Base-by-base conservation (phyloP, 2,329 filamentous ascomycete species). In the Chaetomium sp. region DNA sequence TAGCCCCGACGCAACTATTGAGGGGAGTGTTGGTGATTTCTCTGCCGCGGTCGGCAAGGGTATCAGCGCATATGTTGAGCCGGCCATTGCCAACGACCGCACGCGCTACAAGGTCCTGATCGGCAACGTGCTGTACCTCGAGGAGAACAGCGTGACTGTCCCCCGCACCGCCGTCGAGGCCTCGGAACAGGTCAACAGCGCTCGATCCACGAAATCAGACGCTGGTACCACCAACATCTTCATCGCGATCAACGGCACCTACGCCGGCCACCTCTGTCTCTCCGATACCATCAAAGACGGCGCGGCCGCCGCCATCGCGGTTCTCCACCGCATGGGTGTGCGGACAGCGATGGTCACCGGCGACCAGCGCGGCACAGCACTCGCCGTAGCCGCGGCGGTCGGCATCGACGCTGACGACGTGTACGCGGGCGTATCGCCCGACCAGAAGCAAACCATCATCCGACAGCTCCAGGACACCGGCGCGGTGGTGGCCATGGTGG, bases 321-420 rank as follows among this genome's bases (percentile, higher is more conserved):
- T 92, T 3, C 81, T 99, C 42, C 84, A 88, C 68, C 83, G 81
- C 59, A 90, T 97, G 82, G 87, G 88, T 27, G 86, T 97, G 71
- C 86, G 86, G 64, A 89, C 89, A 9, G 90, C 91, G 48, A 91
- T 99, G 63, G 89, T 99, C 8, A 99, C 94, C 0, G 94, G 94
- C 56, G 94, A 99, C 72, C 91, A 95, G 65, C 82, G 81, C 41
- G 83, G 87, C 35, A 92, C 94, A 0, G 94, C 94, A 0, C 72
- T 91, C 0, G 86, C 90, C 11, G 91, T 97, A 40, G 94, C 92
- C 2, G 77, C 81, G 1, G 81, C 86, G 5, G 89, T 97, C 19
- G 91, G 91, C 52, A 96, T 99, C 56, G 74, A 87, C 1, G 67
- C 79, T 1, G 80, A 86, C 3, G 79, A 91, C 60, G 89, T 97